These are phyloP conservation scores for Ganoderma boninense DNA, from an alignment of 1,284 basidiomycete genomes.

Conservation along the genomic window DNA sequence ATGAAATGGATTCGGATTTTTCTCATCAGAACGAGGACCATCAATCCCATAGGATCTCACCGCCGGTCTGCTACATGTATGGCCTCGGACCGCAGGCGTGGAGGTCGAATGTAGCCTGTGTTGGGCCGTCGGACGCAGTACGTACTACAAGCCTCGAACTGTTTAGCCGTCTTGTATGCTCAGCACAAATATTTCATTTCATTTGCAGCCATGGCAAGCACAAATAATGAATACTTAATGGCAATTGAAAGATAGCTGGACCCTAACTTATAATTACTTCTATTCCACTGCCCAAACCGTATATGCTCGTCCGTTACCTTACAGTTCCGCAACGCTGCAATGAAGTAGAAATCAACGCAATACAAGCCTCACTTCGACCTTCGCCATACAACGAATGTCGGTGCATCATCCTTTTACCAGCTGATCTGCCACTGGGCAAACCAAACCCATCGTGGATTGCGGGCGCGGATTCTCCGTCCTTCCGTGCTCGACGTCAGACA, in stretches of 20 bases:
- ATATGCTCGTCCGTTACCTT: neutral
- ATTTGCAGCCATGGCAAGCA: neutral
- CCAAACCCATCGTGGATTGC: neutral
- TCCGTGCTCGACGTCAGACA: neutral
- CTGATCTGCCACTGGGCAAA: neutral
- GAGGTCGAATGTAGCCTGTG: too few species aligned
- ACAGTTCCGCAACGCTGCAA: neutral
- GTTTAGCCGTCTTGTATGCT: neutral
- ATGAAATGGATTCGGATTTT: neutral
- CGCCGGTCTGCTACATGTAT: too few species aligned
- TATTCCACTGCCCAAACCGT: neutral
- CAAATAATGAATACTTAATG: neutral
- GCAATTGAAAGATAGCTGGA: neutral
- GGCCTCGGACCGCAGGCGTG: too few species aligned
- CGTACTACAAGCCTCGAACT: too few species aligned
- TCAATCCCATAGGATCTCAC: too few species aligned
- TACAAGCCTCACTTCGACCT: neutral
- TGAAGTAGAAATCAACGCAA: neutral
- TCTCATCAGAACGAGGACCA: neutral
- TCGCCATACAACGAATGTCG: neutral
- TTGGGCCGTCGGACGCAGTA: too few species aligned
- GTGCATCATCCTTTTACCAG: neutral
- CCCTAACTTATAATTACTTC: neutral
- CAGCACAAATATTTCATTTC: neutral
- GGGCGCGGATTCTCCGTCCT: neutral